Evolutionary conservation across 352 stramenopile species (phyloP), one percentile per base, ranked within the genome.

Genomic region (Pythium rhizo-oryzae): DNA sequence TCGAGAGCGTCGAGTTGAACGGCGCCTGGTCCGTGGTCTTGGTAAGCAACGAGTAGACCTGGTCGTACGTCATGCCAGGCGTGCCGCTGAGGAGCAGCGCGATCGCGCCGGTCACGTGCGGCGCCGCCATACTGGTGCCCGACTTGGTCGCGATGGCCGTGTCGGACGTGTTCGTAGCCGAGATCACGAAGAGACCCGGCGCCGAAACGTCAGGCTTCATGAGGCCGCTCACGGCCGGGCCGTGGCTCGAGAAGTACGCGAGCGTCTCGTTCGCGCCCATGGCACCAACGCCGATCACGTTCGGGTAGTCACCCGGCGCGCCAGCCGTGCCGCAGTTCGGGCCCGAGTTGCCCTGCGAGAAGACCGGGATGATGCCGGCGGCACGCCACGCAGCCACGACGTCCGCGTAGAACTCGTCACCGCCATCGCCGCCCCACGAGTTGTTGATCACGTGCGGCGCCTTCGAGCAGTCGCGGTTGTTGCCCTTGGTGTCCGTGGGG

Each of bases 401-500:
- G 1, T 43, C 39, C 57, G 74, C 33, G 57, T 64, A 75, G 25
- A 41, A 69, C 0, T 37, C 19, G 37, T 43, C 28, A 6, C 58
- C 58, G 19, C 39, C 43, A 23, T 49, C 35, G 49, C 56, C 68
- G 19, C 71, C 75, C 75, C 75, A 81, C 24, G 47, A 68, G 61
- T 80, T 80, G 68, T 74, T 79, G 62, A 82, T 62, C n/a, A 82
- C 63, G 37, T 78, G 65, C 18, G 75, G 63, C 11, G 68, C 75
- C 65, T 80, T 76, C 47, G 61, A 65, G 71, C 75, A 82, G 64
- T 82, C 70, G n/a, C 28, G 15, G 69, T 77, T 69, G 43, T 60
- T 19, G 21, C 69, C 72, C 43, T 70, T 67, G 15, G 56, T 39
- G 47, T 74, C 51, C 28, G 71, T 72, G 4, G 66, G 66, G 21